A percentile compares a stretch with the other conserved stretches of the same genome.
These are phyloP conservation scores for Lactarius deliciosus DNA, from an alignment of 768 basidiomycete species.

Conservation along the genomic window DNA sequence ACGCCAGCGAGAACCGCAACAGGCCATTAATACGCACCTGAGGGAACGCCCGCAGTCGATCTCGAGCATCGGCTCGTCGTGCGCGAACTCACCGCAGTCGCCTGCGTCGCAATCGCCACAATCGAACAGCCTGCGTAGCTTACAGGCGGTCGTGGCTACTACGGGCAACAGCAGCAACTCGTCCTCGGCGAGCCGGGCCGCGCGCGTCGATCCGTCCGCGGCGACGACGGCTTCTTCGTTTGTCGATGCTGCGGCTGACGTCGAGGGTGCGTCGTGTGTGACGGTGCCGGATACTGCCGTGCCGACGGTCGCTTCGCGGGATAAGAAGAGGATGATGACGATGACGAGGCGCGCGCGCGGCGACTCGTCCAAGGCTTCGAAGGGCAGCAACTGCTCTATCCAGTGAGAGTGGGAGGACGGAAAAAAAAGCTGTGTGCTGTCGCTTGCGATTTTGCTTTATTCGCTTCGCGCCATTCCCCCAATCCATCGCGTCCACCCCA, in stretches of 20 bases:
- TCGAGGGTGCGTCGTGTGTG: background rate
- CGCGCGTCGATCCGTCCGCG: background rate
- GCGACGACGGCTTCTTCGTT: too few species aligned
- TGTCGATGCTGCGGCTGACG: too few species aligned
- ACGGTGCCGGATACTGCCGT: background rate
- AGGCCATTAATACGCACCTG: conserved; percentile 37
- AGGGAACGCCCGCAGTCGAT: conserved; percentile 51
- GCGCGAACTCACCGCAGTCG: conserved; percentile 40
- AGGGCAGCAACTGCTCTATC: conserved; percentile 13
- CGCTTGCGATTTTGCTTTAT: background rate
- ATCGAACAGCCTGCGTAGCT: conserved; percentile 55
- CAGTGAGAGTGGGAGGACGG: conserved; percentile 1
- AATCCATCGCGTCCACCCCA: background rate
- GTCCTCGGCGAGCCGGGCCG: conserved; percentile 36
- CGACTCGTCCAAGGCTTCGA: conserved; percentile 13
- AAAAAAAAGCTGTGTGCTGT: background rate
- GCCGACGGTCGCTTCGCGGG: background rate
- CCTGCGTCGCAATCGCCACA: conserved; percentile 39
- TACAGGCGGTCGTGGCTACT: conserved; percentile 43
- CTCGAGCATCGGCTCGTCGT: conserved; percentile 49
- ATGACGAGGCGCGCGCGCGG: conserved; percentile 20
- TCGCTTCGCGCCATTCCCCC: background rate
- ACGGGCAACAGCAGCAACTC: background rate
- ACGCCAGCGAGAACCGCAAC: conserved; percentile 31
- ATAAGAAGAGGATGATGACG: conserved; percentile 11